A percentile compares a stretch with the other conserved stretches of the same genome.
Conservation (phyloP, 305 asterid species). For the Striga hermonthica region DNA sequence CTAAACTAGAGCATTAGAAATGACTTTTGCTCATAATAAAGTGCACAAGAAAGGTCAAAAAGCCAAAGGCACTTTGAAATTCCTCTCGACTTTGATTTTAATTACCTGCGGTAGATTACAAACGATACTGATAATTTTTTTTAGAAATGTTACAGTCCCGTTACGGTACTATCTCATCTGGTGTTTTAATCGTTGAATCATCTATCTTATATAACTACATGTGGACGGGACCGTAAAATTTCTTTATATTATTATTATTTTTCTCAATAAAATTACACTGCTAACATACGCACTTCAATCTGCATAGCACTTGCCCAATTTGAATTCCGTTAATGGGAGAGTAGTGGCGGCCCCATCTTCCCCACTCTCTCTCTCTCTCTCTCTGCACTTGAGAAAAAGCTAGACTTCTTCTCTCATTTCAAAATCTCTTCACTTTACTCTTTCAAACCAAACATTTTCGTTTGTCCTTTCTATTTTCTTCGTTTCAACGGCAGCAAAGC, state of each 20-base stretch:
- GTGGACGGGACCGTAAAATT: too few relatives aligned
- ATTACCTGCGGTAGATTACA: background rate
- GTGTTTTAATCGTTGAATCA: too few relatives aligned
- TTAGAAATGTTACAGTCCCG: too few relatives aligned
- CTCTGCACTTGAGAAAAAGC: background rate
- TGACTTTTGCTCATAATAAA: too few relatives aligned
- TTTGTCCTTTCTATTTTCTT: background rate
- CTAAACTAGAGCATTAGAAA: too few relatives aligned
- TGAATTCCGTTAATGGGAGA: background rate
- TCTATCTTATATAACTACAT: too few relatives aligned
- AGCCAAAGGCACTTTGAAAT: background rate
- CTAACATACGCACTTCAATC: too few relatives aligned
- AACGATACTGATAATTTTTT: background rate
- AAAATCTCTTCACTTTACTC: constrained; percentile 24
- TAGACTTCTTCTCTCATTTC: constrained; percentile 17
- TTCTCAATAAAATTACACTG: too few relatives aligned
- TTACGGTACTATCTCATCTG: too few relatives aligned
- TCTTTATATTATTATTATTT: too few relatives aligned
- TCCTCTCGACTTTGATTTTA: background rate
- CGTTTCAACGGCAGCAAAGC: constrained; percentile 33
- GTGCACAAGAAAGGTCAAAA: background rate
- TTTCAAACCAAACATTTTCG: constrained; percentile 19
- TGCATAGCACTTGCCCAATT: too few relatives aligned
- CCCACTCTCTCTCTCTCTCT: constrained; percentile 27
- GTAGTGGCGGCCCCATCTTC: constrained; percentile 42